phyloP scores from a whole-genome alignment of 768 basidiomycete species.

The Cystofilobasidium ferigula region DNA sequence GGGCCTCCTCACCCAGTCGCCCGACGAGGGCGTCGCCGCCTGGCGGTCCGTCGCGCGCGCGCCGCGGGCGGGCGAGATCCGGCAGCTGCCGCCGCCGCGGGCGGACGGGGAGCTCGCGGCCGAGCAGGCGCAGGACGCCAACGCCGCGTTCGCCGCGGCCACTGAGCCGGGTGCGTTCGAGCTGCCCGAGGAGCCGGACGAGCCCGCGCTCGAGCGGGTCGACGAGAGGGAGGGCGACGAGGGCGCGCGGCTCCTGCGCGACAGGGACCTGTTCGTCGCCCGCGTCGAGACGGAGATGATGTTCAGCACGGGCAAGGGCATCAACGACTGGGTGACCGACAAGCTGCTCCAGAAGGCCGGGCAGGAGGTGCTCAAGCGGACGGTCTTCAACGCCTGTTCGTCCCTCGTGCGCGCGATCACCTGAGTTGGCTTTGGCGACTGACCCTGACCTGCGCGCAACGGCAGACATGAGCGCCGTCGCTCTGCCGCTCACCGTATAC shows the following conservation, averaged over 20 bases:
- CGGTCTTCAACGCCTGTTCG: conserved; percentile 41
- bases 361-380: conserved; percentile 42
- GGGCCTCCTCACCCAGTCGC: conserved; percentile 40
- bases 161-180: background rate
- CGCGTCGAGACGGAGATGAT: conserved; percentile 31
- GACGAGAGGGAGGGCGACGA: background rate
- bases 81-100: background rate
- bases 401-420: conserved; percentile 29
- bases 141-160: no score
- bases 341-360: conserved; percentile 35
- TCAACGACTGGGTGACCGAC: conserved; percentile 35
- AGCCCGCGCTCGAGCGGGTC: background rate
- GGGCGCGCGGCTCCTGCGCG: conserved; percentile 11
- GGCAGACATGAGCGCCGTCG: conserved; percentile 25
- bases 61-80: background rate
- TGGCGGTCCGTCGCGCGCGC: conserved; percentile 28
- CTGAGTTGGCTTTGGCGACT: conserved; percentile 25
- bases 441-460: no score
- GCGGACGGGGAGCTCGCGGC: background rate
- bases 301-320: conserved; percentile 33
- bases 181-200: background rate
- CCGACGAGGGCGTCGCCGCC: conserved; percentile 38
- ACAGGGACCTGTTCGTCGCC: conserved; percentile 22
- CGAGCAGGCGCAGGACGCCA: background rate
- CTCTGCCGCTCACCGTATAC: conserved; percentile 30